These are phyloP conservation scores for Basidiobolus meristosporus DNA, from an alignment of 371 early-diverging fungal genomes.

Conservation along the genomic window DNA sequence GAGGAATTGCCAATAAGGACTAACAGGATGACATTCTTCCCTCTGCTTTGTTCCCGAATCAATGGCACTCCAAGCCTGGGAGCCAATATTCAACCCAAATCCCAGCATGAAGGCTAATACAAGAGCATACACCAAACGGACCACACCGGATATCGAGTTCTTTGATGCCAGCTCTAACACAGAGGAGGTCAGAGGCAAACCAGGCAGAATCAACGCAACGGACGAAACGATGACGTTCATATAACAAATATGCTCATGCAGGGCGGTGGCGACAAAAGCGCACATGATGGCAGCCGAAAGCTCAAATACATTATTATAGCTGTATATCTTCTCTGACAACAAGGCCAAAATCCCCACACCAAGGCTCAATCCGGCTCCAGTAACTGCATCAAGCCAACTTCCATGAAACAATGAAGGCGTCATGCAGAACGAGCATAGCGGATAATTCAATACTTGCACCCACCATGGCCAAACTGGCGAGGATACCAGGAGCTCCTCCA, in stretches of 20 bases:
- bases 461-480: too few relatives aligned
- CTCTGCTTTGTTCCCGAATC: background rate
- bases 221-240: constrained; percentile 23
- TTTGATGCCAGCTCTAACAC: constrained; percentile 50
- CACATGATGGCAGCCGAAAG: constrained; percentile 25
- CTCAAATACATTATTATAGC: constrained; percentile 29
- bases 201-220: constrained; percentile 30
- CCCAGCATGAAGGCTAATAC: constrained; percentile 37
- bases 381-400: constrained; percentile 1
- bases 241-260: constrained; percentile 26
- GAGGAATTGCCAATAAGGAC: constrained; percentile 9
- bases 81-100: constrained; percentile 38
- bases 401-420: too few relatives aligned
- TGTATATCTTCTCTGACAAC: constrained; percentile 16
- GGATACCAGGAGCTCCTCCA: too few relatives aligned
- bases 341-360: constrained; percentile 19
- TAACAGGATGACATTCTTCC: background rate
- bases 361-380: constrained; percentile 17
- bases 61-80: constrained; percentile 14
- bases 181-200: constrained; percentile 27
- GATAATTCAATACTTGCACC: too few relatives aligned
- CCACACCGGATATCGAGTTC: constrained; percentile 48
- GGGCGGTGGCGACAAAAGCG: too few relatives aligned
- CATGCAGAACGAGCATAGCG: too few relatives aligned
- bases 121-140: constrained; percentile 39